A percentile compares a stretch with the other conserved stretches of the same genome.
phyloP scores from a whole-genome alignment of 257 asterid genomes.

The Gynochthodes officinalis region DNA sequence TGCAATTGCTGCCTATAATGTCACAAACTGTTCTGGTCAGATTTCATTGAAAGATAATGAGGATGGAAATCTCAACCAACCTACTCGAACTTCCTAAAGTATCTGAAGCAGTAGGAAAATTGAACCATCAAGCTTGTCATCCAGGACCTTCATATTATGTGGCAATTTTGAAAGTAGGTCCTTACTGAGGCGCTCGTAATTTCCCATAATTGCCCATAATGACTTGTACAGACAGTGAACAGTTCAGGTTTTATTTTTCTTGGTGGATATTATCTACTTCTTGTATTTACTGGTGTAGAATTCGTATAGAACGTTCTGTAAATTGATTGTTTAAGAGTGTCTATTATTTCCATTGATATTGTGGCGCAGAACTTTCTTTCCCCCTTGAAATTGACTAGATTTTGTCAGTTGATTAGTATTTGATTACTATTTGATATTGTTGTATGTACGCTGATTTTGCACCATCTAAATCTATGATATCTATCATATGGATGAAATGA shows the following conservation, averaged over 20 bases:
- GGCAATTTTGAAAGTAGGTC: conserved; percentile 1
- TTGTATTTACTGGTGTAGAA: background rate
- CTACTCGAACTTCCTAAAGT: conserved; percentile 19
- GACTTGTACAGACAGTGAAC: conserved; percentile 15
- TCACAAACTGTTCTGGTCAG: conserved; percentile 20
- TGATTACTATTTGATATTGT: background rate
- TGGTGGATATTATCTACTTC: conserved; percentile 6
- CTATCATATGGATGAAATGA: background rate
- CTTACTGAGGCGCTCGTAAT: background rate
- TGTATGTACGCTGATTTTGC: background rate
- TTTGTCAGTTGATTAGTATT: background rate
- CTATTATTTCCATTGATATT: background rate
- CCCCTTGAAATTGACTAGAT: background rate
- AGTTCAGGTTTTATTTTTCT: conserved; percentile 1
- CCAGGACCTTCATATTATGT: background rate
- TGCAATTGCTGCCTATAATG: conserved; percentile 44
- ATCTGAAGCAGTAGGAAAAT: conserved; percentile 23
- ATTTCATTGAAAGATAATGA: conserved; percentile 22
- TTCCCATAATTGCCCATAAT: conserved; percentile 8
- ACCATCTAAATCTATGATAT: background rate
- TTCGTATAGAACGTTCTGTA: background rate
- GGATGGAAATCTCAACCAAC: conserved; percentile 18
- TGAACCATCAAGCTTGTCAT: background rate
- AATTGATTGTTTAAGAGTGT: background rate
- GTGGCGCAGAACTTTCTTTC: background rate